Percentiles rank a stretch among this genome's conserved stretches.
These are phyloP conservation scores for Apiotrichum porosum DNA, from an alignment of 1,284 basidiomycete species.

Conservation along the genomic window DNA sequence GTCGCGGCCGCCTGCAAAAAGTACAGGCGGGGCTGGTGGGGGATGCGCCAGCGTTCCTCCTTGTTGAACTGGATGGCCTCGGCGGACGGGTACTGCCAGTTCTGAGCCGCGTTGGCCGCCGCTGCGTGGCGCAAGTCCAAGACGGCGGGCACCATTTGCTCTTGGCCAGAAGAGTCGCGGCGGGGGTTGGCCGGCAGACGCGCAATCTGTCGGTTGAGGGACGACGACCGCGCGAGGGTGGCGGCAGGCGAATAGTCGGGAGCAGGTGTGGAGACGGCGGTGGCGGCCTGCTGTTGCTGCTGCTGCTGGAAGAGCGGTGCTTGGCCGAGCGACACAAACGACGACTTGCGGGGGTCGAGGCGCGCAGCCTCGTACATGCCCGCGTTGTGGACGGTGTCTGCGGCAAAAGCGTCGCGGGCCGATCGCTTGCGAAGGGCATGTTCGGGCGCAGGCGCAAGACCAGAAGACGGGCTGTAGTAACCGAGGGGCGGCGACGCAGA, in stretches of 20 bases:
- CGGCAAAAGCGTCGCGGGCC: conserved; percentile 16
- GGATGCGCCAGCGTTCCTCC: conserved; percentile 12
- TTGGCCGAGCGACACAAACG: conserved; percentile 1
- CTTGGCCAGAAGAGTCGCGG: conserved; percentile 30
- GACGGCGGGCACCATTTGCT: conserved; percentile 9
- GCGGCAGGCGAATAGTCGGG: background rate
- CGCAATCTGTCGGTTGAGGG: conserved; percentile 37
- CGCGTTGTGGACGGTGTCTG: conserved; percentile 13
- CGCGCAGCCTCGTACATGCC: conserved; percentile 21
- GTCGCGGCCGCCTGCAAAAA: conserved; percentile 41
- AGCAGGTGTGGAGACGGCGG: conserved; percentile 9
- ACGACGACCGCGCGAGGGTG: conserved; percentile 25
- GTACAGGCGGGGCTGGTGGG: conserved; percentile 31
- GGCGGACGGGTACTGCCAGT: conserved; percentile 2
- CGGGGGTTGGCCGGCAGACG: conserved; percentile 19
- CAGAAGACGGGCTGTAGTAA: conserved; percentile 1
- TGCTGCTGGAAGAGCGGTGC: too few species aligned
- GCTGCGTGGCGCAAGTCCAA: conserved; percentile 26
- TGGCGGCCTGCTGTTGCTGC: background rate
- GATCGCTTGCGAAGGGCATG: conserved; percentile 14
- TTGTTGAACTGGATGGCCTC: conserved; percentile 9
- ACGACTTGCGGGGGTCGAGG: conserved; percentile 15
- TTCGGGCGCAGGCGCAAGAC: background rate
- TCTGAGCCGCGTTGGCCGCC: conserved; percentile 13
- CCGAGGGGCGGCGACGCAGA: conserved; percentile 18